Evolutionary conservation across 345 rosid genomes (phyloP).

Genomic region (Populus davidiana): DNA sequence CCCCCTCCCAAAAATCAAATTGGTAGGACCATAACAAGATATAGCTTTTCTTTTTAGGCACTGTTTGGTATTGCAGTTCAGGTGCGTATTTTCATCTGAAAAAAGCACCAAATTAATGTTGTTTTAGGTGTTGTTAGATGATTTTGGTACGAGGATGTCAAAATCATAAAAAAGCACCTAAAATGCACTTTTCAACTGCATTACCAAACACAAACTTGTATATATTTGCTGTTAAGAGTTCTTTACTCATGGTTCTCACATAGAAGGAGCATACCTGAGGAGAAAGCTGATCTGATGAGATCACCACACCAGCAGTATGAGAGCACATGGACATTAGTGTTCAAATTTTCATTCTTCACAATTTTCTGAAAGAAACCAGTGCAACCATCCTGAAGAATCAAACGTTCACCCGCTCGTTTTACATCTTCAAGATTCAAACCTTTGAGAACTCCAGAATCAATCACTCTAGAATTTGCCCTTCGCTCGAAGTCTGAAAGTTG

Average conservation of each 20-base stretch:
- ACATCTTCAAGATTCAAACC: conserved; percentile 86
- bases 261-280: conserved; percentile 48
- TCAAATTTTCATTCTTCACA: conserved; percentile 46
- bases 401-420: conserved; percentile 81
- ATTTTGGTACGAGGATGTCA: too few species aligned
- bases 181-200: too few species aligned
- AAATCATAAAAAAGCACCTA: too few species aligned
- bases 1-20: too few species aligned
- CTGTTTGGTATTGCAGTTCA: too few species aligned
- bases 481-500: conserved; percentile 78
- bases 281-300: conserved; percentile 76
- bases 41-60: too few species aligned
- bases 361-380: conserved; percentile 62
- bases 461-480: conserved; percentile 75
- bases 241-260: neutral
- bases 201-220: too few species aligned
- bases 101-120: too few species aligned
- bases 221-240: neutral
- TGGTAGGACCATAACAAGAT: neutral
- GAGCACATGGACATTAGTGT: conserved; percentile 62
- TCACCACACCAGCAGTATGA: conserved; percentile 98
- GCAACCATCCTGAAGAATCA: conserved; percentile 93
- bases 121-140: too few species aligned
- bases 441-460: conserved; percentile 78
- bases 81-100: too few species aligned